These are phyloP conservation scores for Hepatocystis sp. DNA, from an alignment of 169 alveolate species.

Conservation along the genomic window DNA sequence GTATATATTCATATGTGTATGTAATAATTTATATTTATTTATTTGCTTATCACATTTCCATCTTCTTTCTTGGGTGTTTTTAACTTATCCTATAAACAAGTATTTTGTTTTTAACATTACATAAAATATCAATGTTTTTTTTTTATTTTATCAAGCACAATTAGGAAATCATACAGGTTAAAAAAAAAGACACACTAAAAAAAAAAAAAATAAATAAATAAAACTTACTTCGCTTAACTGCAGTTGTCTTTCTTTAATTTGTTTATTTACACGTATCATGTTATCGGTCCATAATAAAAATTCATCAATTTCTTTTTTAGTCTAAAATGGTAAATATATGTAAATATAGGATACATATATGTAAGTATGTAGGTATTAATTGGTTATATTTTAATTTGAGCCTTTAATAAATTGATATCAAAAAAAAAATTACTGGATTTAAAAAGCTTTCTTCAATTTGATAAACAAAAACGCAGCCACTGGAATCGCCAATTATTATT, in stretches of 20 bases:
- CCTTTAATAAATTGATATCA: too few species aligned
- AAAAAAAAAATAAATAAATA: slow-evolving; percentile 4
- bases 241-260: slow-evolving; percentile 38
- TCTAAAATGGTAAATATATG: slow-evolving; percentile 6
- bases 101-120: slow-evolving; percentile 21
- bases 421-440: slow-evolving; percentile 38
- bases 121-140: slow-evolving; percentile 7
- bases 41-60: slow-evolving; percentile 36
- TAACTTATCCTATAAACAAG: slow-evolving; percentile 55
- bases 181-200: slow-evolving; percentile 1
- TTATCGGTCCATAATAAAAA: slow-evolving; percentile 63
- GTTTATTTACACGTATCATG: slow-evolving; percentile 37
- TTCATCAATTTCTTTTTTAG: slow-evolving; percentile 58
- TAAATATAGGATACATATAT: not conserved
- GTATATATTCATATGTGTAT: slow-evolving; percentile 3
- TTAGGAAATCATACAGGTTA: not conserved
- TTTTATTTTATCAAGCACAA: not conserved
- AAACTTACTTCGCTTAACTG: slow-evolving; percentile 30
- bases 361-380: too few species aligned
- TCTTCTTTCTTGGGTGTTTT: slow-evolving; percentile 37
- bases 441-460: slow-evolving; percentile 48
- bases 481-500: slow-evolving; percentile 70
- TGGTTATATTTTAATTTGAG: too few species aligned
- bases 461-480: slow-evolving; percentile 72
- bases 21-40: slow-evolving; percentile 6